Evolutionary conservation across 805 yeast genomes (phyloP), one percentile per base, ranked within the genome.

Genomic region (Candida fluviatilis): DNA sequence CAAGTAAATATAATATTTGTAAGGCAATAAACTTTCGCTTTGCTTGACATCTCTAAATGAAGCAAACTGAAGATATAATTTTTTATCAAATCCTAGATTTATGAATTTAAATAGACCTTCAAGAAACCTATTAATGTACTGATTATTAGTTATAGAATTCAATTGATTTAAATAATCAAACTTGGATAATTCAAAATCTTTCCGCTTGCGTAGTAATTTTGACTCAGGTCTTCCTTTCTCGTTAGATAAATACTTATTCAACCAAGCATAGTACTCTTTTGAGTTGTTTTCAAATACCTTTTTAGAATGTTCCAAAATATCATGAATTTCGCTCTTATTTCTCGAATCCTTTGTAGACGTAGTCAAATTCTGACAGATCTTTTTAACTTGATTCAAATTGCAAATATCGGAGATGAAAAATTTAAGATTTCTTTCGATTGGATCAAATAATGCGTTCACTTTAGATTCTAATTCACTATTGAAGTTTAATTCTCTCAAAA

Each of bases 91-190:
- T 10, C 45, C 40, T 11, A 62, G 32, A 34, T 49, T 50, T 3
- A 59, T 46, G 37, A 65, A 66, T 39, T 64, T 65, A 48, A 67
- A 60, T 16, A 66, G 40, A 35, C 52, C 55, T 37, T 67, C 73
- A 17, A 60, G 43, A 5, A 66, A 54, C 38, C 57, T 62, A 47
- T 66, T 66, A 31, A 62, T 50, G 42, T 66, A 66, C 42, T 67
- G 71, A 44, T 66, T 66, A 46, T 66, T 67, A 7, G 60, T 50
- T 5, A 63, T 51, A 37, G 51, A 48, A 24, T 59, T 64, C 35
- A 75, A 49, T 29, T 60, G 64, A 43, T 66, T 69, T 48, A 67
- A 57, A 50, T 75, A 75, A 36, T 72, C 75, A 37, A 69, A 62
- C 40, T 75, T 67, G 10, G 65, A 57, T 1, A 70, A 47, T 41